Evolutionary conservation across 2,329 filamentous ascomycete species (phyloP), one percentile per base, ranked within the genome.

Genomic region (Sodiomyces alkalinus): DNA sequence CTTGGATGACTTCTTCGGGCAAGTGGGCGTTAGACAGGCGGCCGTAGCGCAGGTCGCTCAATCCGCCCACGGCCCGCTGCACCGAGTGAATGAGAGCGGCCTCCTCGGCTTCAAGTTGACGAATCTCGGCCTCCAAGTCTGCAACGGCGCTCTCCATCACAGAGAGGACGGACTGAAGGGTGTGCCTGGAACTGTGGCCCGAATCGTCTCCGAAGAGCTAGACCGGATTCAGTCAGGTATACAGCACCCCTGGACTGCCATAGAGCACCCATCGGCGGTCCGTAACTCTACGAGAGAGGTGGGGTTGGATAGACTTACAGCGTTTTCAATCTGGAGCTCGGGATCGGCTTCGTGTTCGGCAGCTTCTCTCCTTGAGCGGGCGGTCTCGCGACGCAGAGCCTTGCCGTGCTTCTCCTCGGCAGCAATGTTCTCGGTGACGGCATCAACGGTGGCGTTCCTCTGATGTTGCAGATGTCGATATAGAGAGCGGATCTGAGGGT

Each of bases 41-140:
- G 20, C 85, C 83, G 43, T 90, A 87, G 25, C 80, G 73, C 31
- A 92, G 60, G 51, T 92, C 81, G 49, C 82, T 92, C 47, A 93
- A 56, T 26, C 68, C 71, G 18, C 77, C 77, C 11, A 90, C 66
- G 0, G 66, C 75, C 31, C 71, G 63, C 38, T 64, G 64, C 28
- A 90, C 64, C 8, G 70, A 66, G 4, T 64, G 58, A 5, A 79
- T 50, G 3, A 83, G 54, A 2, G 49, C 47, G 1, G 62, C 59
- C 29, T 78, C 71, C 39, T 87, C 76, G 19, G 65, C 56, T 39
- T 81, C 68, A 4, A 86, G 58, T 21, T 56, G 59, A 33, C 62
- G 56, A 31, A 87, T 70, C 44, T 90, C 77, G 13, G 60, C 61
- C 43, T 85, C 70, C 17, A 92, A 54, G 33, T 71, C 68, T 11